These are phyloP conservation scores for Trapa incisa DNA, from an alignment of 345 rosid species.

Conservation along the genomic window DNA sequence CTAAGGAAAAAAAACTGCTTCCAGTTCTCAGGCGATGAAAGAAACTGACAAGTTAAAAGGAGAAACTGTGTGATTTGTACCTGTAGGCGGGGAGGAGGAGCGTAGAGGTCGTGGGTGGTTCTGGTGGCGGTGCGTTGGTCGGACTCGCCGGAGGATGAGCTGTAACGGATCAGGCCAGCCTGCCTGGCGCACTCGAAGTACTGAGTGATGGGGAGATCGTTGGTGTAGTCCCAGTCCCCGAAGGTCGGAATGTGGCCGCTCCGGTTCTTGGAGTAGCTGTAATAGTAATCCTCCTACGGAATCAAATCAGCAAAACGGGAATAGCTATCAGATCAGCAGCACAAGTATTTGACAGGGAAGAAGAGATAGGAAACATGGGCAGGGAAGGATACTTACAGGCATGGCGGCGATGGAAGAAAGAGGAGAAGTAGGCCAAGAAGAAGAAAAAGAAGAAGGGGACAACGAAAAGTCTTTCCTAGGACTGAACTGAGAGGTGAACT, in stretches of 20 bases:
- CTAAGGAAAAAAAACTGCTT: too few relatives aligned
- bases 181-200: constrained; percentile 90
- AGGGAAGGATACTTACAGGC: neutral
- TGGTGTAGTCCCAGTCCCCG: constrained; percentile 82
- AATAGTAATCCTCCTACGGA: constrained; percentile 17
- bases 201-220: constrained; percentile 82
- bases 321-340: neutral
- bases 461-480: neutral
- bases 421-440: neutral
- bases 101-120: constrained; percentile 14
- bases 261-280: constrained; percentile 17
- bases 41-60: too few relatives aligned
- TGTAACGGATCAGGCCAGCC: constrained; percentile 62
- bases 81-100: neutral
- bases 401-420: neutral
- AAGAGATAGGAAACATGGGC: neutral
- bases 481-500: neutral
- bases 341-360: neutral
- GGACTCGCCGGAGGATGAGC: constrained; percentile 56
- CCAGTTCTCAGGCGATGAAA: too few relatives aligned
- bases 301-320: neutral
- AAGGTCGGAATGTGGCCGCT: constrained; percentile 82
- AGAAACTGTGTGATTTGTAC: too few relatives aligned
- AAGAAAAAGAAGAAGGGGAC: neutral
- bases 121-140: constrained; percentile 12